A percentile compares a stretch with the other conserved stretches of the same genome.
Evolutionary conservation across 169 alveolate genomes (phyloP).

Genomic region (Eimeria acervulina): DNA sequence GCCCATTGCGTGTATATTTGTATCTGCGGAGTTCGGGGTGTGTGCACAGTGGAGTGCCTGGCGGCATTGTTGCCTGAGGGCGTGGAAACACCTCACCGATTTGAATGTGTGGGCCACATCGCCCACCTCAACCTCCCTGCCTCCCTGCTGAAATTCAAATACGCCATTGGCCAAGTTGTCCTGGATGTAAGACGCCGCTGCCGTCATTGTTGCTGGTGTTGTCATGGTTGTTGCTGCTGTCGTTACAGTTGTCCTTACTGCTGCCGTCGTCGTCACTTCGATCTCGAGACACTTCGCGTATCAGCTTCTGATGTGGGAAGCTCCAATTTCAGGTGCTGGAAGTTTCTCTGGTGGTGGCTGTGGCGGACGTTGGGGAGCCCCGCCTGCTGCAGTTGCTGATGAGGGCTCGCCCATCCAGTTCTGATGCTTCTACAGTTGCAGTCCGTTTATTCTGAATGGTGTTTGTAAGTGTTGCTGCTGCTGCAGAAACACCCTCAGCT

Average conservation of each 20-base stretch:
- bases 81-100: slow-evolving; percentile 90
- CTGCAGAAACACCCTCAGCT: slow-evolving; percentile 91
- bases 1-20: background rate
- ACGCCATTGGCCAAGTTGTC: slow-evolving; percentile 92
- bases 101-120: slow-evolving; percentile 94
- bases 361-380: background rate
- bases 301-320: background rate
- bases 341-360: background rate
- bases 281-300: background rate
- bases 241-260: background rate
- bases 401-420: background rate
- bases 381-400: background rate
- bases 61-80: slow-evolving; percentile 86
- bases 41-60: slow-evolving; percentile 86
- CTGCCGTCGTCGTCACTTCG: background rate
- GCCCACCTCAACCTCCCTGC: slow-evolving; percentile 94
- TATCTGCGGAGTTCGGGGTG: background rate
- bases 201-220: background rate
- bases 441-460: background rate
- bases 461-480: background rate
- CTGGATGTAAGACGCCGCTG: slow-evolving; percentile 87
- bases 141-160: slow-evolving; percentile 89
- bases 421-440: background rate
- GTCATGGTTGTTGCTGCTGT: background rate
- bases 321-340: background rate